Conservation (phyloP, 805 yeast genomes). For the Monosporozyma solicola region DNA sequence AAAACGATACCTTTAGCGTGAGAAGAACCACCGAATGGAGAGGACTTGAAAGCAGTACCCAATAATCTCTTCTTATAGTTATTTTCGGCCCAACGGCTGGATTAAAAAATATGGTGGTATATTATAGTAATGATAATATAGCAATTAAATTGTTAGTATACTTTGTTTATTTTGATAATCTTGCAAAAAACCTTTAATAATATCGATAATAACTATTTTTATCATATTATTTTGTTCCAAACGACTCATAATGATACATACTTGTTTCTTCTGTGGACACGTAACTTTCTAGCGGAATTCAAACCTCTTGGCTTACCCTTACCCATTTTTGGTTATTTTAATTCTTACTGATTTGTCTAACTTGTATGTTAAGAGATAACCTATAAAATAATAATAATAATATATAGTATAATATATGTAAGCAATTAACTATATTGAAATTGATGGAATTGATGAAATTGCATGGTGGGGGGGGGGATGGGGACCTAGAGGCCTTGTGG, state of each 20-base stretch:
- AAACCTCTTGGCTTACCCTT: slow-evolving; percentile 99
- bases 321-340: slow-evolving; percentile 63
- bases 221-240: no score
- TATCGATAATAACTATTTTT: neutral
- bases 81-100: slow-evolving; percentile 95
- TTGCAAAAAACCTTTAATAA: neutral
- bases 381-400: neutral
- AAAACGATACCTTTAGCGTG: slow-evolving; percentile 99
- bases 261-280: slow-evolving; percentile 99
- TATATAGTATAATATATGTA: neutral
- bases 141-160: slow-evolving; percentile 1
- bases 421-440: neutral
- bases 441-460: neutral
- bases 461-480: neutral
- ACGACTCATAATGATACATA: neutral
- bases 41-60: slow-evolving; percentile 99
- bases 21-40: slow-evolving; percentile 99
- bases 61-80: slow-evolving; percentile 96
- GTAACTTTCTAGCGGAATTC: slow-evolving; percentile 99
- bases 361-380: neutral
- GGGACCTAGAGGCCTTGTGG: neutral
- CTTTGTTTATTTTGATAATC: neutral
- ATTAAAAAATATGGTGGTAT: neutral
- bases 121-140: neutral
- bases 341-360: slow-evolving; percentile 1